Percentiles rank a stretch among this genome's conserved stretches.
These are phyloP conservation scores for Crucibulum laeve DNA, from an alignment of 768 basidiomycete genomes.

Conservation along the genomic window DNA sequence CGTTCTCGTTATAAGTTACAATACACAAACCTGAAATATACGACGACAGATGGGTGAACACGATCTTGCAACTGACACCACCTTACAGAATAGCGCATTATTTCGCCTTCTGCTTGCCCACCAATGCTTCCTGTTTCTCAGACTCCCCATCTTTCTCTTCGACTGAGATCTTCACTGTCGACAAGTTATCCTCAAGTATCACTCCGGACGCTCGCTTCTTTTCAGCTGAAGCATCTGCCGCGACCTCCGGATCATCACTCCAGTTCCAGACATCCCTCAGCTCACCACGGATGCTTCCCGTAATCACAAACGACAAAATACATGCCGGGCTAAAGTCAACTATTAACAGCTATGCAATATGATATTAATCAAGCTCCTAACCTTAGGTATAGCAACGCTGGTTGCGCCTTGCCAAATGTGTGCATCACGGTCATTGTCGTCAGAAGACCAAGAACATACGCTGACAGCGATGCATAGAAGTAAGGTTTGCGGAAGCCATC, in stretches of 20 bases:
- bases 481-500: conserved; percentile 61
- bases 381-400: conserved; percentile 91
- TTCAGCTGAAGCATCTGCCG: conserved; percentile 8
- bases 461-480: conserved; percentile 63
- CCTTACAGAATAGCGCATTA: too few species aligned
- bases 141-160: neutral
- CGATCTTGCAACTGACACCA: too few species aligned
- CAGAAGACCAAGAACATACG: conserved; percentile 70
- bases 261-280: conserved; percentile 66
- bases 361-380: conserved; percentile 22
- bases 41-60: too few species aligned
- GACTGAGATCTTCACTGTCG: neutral
- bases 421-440: conserved; percentile 89
- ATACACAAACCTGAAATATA: too few species aligned
- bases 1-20: too few species aligned
- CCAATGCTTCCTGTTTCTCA: neutral
- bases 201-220: conserved; percentile 3
- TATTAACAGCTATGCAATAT: neutral
- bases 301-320: conserved; percentile 61
- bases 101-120: too few species aligned
- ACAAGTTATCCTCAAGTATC: neutral
- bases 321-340: conserved; percentile 60
- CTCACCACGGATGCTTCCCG: conserved; percentile 64
- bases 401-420: conserved; percentile 69
- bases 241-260: conserved; percentile 48